phyloP scores from a whole-genome alignment of 2,329 filamentous ascomycete genomes.

The Colletotrichum sp. region DNA sequence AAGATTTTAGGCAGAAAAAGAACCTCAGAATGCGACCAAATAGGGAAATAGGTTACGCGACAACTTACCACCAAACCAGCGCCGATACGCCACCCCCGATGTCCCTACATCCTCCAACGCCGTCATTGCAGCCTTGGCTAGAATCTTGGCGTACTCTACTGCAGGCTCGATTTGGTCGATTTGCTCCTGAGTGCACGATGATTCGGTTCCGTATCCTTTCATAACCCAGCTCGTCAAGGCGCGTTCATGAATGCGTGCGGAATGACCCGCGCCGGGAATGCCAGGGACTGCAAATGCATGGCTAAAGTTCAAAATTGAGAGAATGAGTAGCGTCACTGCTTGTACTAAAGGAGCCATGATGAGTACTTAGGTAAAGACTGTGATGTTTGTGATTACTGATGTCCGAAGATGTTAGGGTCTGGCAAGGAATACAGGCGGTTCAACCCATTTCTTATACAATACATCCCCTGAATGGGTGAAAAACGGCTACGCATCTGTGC shows the following conservation, averaged over 20 bases:
- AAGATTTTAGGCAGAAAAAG: rapidly evolving
- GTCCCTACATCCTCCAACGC: neutral
- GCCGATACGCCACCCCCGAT: neutral
- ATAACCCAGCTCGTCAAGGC: neutral
- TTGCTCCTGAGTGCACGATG: neutral
- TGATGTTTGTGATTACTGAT: neutral
- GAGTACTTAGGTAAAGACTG: neutral
- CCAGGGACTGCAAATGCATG: neutral
- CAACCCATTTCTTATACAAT: neutral
- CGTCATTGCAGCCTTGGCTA: neutral
- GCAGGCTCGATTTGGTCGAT: neutral
- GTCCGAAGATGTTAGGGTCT: neutral
- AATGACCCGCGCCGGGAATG: rapidly evolving
- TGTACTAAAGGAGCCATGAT: neutral
- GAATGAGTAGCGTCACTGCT: rapidly evolving
- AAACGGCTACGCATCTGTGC: rapidly evolving
- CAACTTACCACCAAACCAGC: neutral
- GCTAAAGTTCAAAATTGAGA: neutral
- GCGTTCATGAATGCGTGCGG: neutral
- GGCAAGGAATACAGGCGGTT: neutral
- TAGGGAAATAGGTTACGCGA: neutral
- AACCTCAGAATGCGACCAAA: neutral
- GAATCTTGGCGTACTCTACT: neutral
- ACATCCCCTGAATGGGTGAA: rapidly evolving
- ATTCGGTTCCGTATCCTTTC: neutral